A percentile compares a stretch with the other conserved stretches of the same genome.
Conservation (phyloP, 768 basidiomycete genomes). For the Pulveroboletus sp. region DNA sequence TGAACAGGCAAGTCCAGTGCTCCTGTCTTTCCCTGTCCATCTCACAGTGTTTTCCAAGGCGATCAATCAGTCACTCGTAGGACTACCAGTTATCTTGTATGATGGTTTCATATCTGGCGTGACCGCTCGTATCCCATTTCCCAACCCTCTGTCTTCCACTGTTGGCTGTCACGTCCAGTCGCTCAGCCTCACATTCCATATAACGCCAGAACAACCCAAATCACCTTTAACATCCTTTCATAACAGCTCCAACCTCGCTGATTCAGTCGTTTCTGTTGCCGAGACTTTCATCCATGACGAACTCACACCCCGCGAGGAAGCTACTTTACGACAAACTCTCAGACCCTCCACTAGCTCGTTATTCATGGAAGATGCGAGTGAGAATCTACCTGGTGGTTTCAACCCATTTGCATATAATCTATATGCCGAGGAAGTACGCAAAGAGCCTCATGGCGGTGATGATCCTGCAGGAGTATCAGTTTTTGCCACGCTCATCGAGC, state of each 20-base stretch:
- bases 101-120: constrained; percentile 74
- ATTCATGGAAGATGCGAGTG: constrained; percentile 32
- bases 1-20: constrained; percentile 53
- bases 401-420: constrained; percentile 44
- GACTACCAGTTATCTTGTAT: constrained; percentile 64
- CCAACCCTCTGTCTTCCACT: constrained; percentile 75
- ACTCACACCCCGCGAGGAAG: constrained; percentile 68
- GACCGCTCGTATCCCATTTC: constrained; percentile 79
- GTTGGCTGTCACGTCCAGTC: constrained; percentile 69
- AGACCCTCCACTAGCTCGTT: constrained; percentile 41
- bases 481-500: constrained; percentile 77
- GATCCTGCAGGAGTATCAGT: constrained; percentile 78
- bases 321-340: constrained; percentile 66
- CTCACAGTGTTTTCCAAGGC: constrained; percentile 45
- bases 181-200: constrained; percentile 63
- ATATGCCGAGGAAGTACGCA: constrained; percentile 34
- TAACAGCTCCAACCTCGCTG: constrained; percentile 50
- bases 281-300: constrained; percentile 87
- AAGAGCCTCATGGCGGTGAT: constrained; percentile 35
- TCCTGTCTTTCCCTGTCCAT: constrained; percentile 7
- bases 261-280: constrained; percentile 81
- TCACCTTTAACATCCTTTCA: constrained; percentile 11
- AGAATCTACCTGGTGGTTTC: constrained; percentile 65
- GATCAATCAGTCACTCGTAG: constrained; percentile 68
- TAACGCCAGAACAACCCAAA: constrained; percentile 27